Conservation (phyloP, 192 early-diverging fungal species). For the Coemansia erecta region DNA sequence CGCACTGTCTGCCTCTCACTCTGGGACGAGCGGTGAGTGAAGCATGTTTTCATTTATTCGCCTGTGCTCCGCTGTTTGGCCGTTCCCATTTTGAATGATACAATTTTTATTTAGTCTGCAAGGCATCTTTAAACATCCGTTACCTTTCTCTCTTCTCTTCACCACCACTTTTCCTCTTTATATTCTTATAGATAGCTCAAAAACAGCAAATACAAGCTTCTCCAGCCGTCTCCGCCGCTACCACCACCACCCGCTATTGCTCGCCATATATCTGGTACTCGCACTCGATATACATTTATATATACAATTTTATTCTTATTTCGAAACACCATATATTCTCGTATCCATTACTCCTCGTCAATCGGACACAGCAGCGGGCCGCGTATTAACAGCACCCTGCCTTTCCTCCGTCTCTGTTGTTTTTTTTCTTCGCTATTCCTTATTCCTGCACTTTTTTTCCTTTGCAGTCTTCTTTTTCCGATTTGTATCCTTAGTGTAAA, state of each 20-base stretch:
- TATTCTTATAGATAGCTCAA: too few relatives aligned
- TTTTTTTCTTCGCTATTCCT: too few relatives aligned
- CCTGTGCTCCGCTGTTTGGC: constrained; percentile 1
- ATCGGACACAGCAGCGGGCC: too few relatives aligned
- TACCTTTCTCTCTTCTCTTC: constrained; percentile 11
- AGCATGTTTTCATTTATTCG: too few relatives aligned
- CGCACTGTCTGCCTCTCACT: background rate
- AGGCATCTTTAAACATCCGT: constrained; percentile 12
- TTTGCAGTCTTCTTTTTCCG: too few relatives aligned
- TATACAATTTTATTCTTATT: constrained; percentile 3
- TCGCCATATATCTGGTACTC: too few relatives aligned
- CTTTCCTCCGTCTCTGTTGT: background rate
- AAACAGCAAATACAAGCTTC: too few relatives aligned
- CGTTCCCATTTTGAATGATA: background rate
- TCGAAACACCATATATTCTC: background rate
- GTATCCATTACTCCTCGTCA: background rate
- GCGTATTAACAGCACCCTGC: background rate
- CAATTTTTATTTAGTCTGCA: constrained; percentile 2
- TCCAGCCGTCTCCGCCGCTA: too few relatives aligned
- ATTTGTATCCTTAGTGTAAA: too few relatives aligned
- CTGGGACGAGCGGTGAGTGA: background rate
- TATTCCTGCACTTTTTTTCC: too few relatives aligned
- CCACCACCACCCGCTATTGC: too few relatives aligned
- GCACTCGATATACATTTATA: too few relatives aligned
- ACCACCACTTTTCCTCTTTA: constrained; percentile 5